A percentile compares a stretch with the other conserved stretches of the same genome.
Conservation (phyloP, 208 protist species). For the Acanthamoeba lenticulata region DNA sequence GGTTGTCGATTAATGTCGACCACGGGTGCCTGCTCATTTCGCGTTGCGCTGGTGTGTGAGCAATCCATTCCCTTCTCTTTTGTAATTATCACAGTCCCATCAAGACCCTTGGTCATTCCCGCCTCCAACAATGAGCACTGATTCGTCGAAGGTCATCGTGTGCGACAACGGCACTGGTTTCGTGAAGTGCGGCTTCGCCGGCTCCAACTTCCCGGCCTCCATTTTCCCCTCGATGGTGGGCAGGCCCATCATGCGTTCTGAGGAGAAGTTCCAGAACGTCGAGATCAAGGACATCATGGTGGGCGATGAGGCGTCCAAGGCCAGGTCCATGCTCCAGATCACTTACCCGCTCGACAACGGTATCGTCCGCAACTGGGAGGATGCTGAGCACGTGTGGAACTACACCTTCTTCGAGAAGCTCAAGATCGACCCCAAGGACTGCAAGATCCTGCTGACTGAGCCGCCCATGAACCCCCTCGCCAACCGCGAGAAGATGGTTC, state of each 20-base stretch:
- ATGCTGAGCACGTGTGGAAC: slow-evolving; percentile 97
- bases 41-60: no score
- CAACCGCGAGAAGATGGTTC: slow-evolving; percentile 93
- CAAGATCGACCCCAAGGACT: slow-evolving; percentile 81
- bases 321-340: slow-evolving; percentile 91
- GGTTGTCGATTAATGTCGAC: not conserved
- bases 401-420: slow-evolving; percentile 91
- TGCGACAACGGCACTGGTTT: slow-evolving; percentile 91
- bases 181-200: slow-evolving; percentile 97
- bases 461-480: slow-evolving; percentile 93
- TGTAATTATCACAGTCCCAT: not conserved
- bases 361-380: slow-evolving; percentile 96
- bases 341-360: slow-evolving; percentile 97
- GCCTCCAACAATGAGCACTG: not conserved
- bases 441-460: slow-evolving; percentile 97
- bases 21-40: not conserved
- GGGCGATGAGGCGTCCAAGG: slow-evolving; percentile 91
- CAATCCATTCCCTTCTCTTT: not conserved
- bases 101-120: no score
- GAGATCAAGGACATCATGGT: slow-evolving; percentile 93
- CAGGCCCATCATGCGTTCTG: slow-evolving; percentile 92
- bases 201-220: slow-evolving; percentile 95
- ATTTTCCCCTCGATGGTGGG: slow-evolving; percentile 97
- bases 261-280: slow-evolving; percentile 86
- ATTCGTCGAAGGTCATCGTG: slow-evolving; percentile 83